Conservation (phyloP, 2,329 filamentous ascomycete species). For the Colletotrichum graminicola region DNA sequence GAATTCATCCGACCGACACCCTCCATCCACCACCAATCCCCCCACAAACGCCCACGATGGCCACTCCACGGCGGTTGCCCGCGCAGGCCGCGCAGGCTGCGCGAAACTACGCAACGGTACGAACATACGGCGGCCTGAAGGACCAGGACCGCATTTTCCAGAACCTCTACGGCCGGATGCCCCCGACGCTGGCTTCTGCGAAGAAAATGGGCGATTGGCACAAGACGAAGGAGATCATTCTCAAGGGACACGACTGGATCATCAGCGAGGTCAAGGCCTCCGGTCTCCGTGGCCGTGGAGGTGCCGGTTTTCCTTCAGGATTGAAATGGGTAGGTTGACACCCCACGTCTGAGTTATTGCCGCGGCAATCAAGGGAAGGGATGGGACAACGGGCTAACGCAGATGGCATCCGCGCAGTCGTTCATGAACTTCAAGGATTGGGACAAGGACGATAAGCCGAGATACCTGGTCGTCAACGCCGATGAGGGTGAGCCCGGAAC, state of each 20-base stretch:
- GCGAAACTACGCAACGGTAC: conserved; percentile 78
- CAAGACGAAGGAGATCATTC: conserved; percentile 98
- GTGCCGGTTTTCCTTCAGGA: conserved; percentile 97
- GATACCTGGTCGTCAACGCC: conserved; percentile 97
- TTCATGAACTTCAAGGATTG: conserved; percentile 99
- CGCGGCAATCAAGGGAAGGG: conserved; percentile 30
- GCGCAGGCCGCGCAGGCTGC: conserved; percentile 43
- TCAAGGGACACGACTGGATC: conserved; percentile 99
- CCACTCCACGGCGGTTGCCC: conserved; percentile 55
- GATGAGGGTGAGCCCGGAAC: conserved; percentile 99
- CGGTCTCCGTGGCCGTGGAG: conserved; percentile 93
- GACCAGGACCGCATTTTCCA: conserved; percentile 99
- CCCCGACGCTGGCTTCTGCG: conserved; percentile 89
- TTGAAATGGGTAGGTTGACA: conserved; percentile 90
- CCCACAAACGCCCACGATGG: conserved; percentile 52
- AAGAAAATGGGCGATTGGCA: conserved; percentile 99
- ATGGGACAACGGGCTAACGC: conserved; percentile 18
- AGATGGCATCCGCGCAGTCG: conserved; percentile 68
- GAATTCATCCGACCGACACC: conserved; percentile 48
- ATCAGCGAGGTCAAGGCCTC: conserved; percentile 98
- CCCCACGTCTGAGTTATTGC: conserved; percentile 22
- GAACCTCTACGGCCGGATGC: conserved; percentile 95
- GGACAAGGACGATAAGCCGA: conserved; percentile 96
- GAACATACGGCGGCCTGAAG: conserved; percentile 85
- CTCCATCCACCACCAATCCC: conserved; percentile 47